Conservation (phyloP, 176 grass and related monocot species). For the Thinopyrum elongatum region DNA sequence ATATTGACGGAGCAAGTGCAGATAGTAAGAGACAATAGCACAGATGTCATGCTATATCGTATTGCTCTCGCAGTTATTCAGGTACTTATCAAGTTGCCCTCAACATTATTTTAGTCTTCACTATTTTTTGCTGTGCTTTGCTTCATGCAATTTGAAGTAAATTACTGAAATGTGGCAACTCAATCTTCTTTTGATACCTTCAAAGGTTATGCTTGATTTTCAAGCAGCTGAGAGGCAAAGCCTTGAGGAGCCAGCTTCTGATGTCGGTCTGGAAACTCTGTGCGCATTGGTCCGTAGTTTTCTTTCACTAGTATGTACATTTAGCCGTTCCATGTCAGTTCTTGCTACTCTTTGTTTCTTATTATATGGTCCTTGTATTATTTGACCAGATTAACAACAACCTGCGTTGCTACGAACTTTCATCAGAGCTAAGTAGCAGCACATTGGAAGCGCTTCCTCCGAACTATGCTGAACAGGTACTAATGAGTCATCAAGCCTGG, state of each 20-base stretch:
- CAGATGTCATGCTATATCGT: slow-evolving; percentile 95
- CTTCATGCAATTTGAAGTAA: not conserved
- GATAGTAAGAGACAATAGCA: slow-evolving; percentile 97
- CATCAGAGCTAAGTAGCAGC: slow-evolving; percentile 84
- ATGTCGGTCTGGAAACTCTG: slow-evolving; percentile 76
- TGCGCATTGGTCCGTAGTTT: slow-evolving; percentile 82
- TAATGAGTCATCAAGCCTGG: not conserved
- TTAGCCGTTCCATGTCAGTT: not conserved
- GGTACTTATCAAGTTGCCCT: slow-evolving; percentile 39
- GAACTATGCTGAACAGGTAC: slow-evolving; percentile 97
- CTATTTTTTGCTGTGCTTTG: slow-evolving; percentile 30
- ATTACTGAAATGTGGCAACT: slow-evolving; percentile 8
- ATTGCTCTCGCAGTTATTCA: slow-evolving; percentile 98
- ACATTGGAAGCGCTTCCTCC: slow-evolving; percentile 85
- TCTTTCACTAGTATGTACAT: not conserved
- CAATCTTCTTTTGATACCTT: slow-evolving; percentile 30
- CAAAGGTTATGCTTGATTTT: slow-evolving; percentile 99
- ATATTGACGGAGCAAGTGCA: slow-evolving; percentile 98
- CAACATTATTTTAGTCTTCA: slow-evolving; percentile 1
- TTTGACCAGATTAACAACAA: slow-evolving; percentile 92
- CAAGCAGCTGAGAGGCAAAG: slow-evolving; percentile 95
- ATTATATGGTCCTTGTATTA: slow-evolving; percentile 36
- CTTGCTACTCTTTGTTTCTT: slow-evolving; percentile 17
- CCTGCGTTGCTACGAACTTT: slow-evolving; percentile 81
- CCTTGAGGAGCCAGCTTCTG: slow-evolving; percentile 88